These are phyloP conservation scores for Gloeopeniophorella convolvens DNA, from an alignment of 768 basidiomycete genomes.

Conservation along the genomic window DNA sequence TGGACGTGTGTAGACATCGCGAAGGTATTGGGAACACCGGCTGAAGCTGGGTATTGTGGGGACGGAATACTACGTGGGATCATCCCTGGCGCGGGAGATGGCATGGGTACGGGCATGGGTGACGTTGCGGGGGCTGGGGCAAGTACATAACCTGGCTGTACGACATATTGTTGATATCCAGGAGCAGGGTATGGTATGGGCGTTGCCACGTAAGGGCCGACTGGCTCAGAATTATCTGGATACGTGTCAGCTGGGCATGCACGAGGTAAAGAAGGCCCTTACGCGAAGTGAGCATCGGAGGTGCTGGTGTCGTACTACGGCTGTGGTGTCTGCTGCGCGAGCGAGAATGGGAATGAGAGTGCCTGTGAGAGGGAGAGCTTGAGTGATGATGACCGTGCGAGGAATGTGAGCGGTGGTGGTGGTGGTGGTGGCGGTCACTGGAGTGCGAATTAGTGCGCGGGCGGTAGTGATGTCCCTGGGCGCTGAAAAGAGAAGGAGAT, in stretches of 20 bases:
- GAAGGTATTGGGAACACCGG: neutral
- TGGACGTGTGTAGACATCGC: neutral
- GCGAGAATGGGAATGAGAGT: neutral
- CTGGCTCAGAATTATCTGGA: slow-evolving; percentile 12
- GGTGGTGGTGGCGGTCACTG: neutral
- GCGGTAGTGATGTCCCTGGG: slow-evolving; percentile 23
- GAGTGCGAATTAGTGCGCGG: slow-evolving; percentile 16
- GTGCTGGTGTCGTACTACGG: neutral
- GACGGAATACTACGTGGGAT: neutral
- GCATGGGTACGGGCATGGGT: neutral
- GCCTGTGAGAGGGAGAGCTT: slow-evolving; percentile 5
- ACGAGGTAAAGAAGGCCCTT: neutral
- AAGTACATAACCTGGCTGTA: neutral
- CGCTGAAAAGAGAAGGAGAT: slow-evolving; percentile 1
- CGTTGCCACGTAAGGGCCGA: neutral
- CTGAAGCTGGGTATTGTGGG: neutral
- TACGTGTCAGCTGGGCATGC: neutral
- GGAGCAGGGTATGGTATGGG: neutral
- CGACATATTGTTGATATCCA: neutral
- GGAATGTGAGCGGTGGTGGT: neutral
- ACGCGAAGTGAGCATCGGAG: slow-evolving; percentile 8
- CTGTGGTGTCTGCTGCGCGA: slow-evolving; percentile 7
- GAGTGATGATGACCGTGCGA: neutral
- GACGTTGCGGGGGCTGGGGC: neutral
- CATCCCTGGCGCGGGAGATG: neutral